Conservation (phyloP, 108 stramenopile genomes). For the Stephanodiscus triporus region DNA sequence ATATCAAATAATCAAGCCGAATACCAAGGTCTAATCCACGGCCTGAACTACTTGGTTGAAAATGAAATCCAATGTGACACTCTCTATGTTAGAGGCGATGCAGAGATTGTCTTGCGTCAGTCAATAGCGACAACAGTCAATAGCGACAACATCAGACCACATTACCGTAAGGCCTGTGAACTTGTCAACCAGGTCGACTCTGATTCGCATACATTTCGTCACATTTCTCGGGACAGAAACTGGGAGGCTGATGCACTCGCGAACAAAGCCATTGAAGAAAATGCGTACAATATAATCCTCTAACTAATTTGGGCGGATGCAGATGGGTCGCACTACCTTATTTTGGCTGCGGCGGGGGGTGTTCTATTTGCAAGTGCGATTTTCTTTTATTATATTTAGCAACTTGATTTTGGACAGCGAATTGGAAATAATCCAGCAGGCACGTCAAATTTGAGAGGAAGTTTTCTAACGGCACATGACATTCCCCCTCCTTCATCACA, state of each 20-base stretch:
- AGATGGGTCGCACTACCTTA: too few species aligned
- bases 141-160: slow-evolving; percentile 24
- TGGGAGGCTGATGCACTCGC: slow-evolving; percentile 27
- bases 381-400: too few species aligned
- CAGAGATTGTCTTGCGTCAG: slow-evolving; percentile 38
- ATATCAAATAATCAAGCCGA: slow-evolving; percentile 52
- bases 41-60: slow-evolving; percentile 17
- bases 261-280: slow-evolving; percentile 35
- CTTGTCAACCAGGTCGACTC: slow-evolving; percentile 3
- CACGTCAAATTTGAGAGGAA: neutral
- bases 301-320: too few species aligned
- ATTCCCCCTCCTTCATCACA: too few species aligned
- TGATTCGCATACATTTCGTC: neutral
- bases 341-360: too few species aligned
- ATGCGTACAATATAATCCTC: too few species aligned
- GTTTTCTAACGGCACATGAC: too few species aligned
- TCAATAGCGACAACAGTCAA: too few species aligned
- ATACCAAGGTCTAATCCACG: slow-evolving; percentile 34
- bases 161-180: slow-evolving; percentile 20
- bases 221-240: slow-evolving; percentile 17
- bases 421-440: slow-evolving; percentile 8
- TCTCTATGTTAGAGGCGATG: slow-evolving; percentile 35
- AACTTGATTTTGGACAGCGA: neutral
- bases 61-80: slow-evolving; percentile 14
- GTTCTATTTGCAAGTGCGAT: too few species aligned